phyloP scores from a whole-genome alignment of 2,329 filamentous ascomycete species.

The Pestalotiopsis sp. region DNA sequence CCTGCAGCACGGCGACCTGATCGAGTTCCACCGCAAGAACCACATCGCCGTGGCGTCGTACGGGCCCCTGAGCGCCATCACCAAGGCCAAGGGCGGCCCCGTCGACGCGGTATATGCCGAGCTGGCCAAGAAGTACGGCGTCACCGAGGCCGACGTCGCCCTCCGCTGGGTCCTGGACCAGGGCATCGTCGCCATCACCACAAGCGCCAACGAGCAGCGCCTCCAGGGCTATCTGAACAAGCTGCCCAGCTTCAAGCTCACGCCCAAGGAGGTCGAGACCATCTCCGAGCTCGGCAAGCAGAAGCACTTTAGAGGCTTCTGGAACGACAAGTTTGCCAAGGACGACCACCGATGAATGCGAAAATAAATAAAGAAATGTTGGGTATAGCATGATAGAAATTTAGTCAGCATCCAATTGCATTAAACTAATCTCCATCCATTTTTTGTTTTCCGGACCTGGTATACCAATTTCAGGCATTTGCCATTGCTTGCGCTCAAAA shows the following conservation, averaged over 20 bases:
- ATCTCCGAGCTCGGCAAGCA: constrained; percentile 58
- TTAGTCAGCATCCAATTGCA: neutral
- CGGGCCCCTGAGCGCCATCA: constrained; percentile 51
- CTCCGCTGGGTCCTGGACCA: constrained; percentile 65
- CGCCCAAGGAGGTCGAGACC: constrained; percentile 58
- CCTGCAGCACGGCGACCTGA: constrained; percentile 64
- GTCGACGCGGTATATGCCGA: constrained; percentile 52
- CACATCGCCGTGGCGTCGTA: constrained; percentile 61
- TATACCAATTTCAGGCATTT: neutral
- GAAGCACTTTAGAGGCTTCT: constrained; percentile 66
- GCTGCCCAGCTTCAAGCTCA: constrained; percentile 59
- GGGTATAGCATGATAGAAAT: neutral
- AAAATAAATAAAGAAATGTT: neutral
- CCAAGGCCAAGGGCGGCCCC: constrained; percentile 52
- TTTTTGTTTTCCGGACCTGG: neutral
- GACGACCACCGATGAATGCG: constrained; percentile 48
- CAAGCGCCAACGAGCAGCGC: constrained; percentile 60
- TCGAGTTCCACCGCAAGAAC: constrained; percentile 60
- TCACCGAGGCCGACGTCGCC: constrained; percentile 57
- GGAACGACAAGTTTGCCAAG: constrained; percentile 52
- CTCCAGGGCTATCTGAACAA: constrained; percentile 58
- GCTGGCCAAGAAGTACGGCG: constrained; percentile 61
- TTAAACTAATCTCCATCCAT: neutral
- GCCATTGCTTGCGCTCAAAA: neutral
- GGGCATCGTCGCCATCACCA: constrained; percentile 61